Evolutionary conservation across 805 yeast genomes (phyloP), one percentile per base, ranked within the genome.

Genomic region (Candida boleticola): DNA sequence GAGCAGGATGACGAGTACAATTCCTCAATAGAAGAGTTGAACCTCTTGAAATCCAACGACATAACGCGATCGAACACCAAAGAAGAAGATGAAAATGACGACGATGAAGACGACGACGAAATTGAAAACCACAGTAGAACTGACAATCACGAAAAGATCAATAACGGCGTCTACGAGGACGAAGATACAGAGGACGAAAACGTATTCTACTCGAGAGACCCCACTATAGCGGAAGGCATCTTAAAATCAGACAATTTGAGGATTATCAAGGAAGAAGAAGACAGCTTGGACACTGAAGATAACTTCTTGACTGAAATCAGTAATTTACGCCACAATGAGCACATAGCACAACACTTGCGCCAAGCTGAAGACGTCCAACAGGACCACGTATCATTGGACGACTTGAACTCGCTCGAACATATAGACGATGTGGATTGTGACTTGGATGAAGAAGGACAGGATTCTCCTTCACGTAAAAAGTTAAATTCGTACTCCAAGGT

Each of bases 1-100:
- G 46, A 40, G 21, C 20, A 31, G n/a, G 49, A 49, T 17, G 11
- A 7, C 27, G 27, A 23, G 11, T 48, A 39, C 29, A 45, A 47
- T 9, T 42, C 50, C 3, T 49, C 52, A 1, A 38, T 48, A 10
- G 57, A 53, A 31, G 53, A 51, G 6, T 41, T 54, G 13, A 22
- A 46, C 14, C 27, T 53, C 3, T 43, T 51, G 29, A 48, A 43
- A 31, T 55, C 58, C 11, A 61, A 60, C 41, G 66, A 61, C 35
- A 57, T 64, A 16, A 53, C 55, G 7, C 45, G 54, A 39, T 55
- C 54, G 20, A 36, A 36, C 31, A 40, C 38, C 3, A 44, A 51
- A 9, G 54, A 53, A 2, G 45, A 49, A 2, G 16, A 6, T 11
- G 27, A 23, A 7, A n/a, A n/a, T n/a, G n/a, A n/a, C n/a, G 31